A percentile compares a stretch with the other conserved stretches of the same genome.
Evolutionary conservation across 2,329 filamentous ascomycete genomes (phyloP).

Genomic region (Huntiella abstrusa): DNA sequence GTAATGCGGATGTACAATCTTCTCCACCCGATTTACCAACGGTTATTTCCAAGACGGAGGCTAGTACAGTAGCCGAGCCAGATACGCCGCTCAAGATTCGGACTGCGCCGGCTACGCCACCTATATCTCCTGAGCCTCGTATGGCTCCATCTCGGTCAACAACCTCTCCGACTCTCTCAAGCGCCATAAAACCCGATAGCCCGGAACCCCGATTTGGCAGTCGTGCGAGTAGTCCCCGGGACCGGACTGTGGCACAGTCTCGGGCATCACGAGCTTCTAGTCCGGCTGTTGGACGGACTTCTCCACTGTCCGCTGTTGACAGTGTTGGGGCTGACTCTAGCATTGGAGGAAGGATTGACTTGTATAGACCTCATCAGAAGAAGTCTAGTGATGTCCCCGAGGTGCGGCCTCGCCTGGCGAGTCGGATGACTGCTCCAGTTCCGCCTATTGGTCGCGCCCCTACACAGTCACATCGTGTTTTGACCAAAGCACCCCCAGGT

Average conservation of each 20-base stretch:
- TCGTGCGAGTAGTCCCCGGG: slow-evolving; percentile 7
- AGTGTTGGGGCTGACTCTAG: slow-evolving; percentile 5
- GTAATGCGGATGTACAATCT: too few species aligned
- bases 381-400: slow-evolving; percentile 23
- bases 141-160: not conserved
- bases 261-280: slow-evolving; percentile 4
- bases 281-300: slow-evolving; percentile 1
- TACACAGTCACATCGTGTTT: slow-evolving; percentile 1
- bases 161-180: not conserved
- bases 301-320: not conserved
- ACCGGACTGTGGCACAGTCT: not conserved
- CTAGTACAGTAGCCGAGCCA: not conserved
- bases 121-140: slow-evolving; percentile 3
- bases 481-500: slow-evolving; percentile 2
- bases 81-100: not conserved
- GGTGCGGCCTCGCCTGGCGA: slow-evolving; percentile 17
- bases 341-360: slow-evolving; percentile 9
- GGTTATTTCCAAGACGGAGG: not conserved
- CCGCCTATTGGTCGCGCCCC: not conserved
- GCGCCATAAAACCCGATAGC: not conserved
- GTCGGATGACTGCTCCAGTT: slow-evolving; percentile 4
- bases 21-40: not conserved
- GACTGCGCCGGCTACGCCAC: not conserved
- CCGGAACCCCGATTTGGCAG: slow-evolving; percentile 4
- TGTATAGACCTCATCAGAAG: slow-evolving; percentile 18